Evolutionary conservation across 1,284 basidiomycete species (phyloP).

Genomic region (Apiotrichum akiyoshidainum): DNA sequence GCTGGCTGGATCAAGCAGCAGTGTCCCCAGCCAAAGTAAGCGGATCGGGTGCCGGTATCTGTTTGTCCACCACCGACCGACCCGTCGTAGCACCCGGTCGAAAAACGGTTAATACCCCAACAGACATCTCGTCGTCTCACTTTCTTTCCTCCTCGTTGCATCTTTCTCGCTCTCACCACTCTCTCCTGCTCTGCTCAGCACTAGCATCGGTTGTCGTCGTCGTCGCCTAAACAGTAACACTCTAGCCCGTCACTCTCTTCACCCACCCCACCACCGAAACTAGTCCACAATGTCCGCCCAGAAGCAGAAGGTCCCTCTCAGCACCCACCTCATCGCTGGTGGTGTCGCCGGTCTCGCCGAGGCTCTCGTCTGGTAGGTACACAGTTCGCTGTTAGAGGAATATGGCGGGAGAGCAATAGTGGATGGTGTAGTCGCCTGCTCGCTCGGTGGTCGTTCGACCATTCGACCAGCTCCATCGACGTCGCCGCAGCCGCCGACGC

Average conservation of each 20-base stretch:
- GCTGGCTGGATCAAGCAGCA: too few relatives aligned
- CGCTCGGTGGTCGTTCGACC: too few relatives aligned
- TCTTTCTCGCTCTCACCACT: constrained; percentile 4
- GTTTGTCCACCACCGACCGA: background rate
- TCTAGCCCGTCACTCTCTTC: background rate
- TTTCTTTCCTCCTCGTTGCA: constrained; percentile 7
- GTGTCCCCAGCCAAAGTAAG: background rate
- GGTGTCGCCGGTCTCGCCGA: constrained; percentile 88
- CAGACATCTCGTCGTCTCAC: background rate
- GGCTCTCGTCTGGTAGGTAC: constrained; percentile 61
- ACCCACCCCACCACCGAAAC: constrained; percentile 1
- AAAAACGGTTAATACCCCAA: constrained; percentile 4
- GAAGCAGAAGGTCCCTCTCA: constrained; percentile 58
- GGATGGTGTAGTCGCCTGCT: background rate
- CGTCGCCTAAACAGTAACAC: background rate
- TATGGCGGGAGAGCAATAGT: background rate
- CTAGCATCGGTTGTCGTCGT: constrained; percentile 5
- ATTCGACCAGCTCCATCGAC: background rate
- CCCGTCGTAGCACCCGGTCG: background rate
- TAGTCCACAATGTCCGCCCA: constrained; percentile 13
- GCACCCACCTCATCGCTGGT: constrained; percentile 86
- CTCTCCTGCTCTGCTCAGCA: background rate
- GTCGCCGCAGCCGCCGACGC: background rate
- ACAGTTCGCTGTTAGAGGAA: background rate
- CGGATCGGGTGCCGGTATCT: background rate